Percentiles rank a stretch among this genome's conserved stretches.
phyloP scores from a whole-genome alignment of 108 stramenopile genomes.

The Hondaea fermentalgiana region DNA sequence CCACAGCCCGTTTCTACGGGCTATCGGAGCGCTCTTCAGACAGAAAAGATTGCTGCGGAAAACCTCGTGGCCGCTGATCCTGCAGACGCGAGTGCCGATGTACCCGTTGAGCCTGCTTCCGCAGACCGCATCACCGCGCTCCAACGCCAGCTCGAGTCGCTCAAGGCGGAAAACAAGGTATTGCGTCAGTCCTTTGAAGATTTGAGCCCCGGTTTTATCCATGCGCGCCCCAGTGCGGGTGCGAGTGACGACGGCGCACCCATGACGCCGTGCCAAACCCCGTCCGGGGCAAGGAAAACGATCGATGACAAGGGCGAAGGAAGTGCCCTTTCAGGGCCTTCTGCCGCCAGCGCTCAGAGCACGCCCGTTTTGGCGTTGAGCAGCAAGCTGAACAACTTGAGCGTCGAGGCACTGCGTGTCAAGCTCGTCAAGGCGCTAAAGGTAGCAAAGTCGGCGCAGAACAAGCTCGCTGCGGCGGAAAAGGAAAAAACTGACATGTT shows the following conservation, averaged over 20 bases:
- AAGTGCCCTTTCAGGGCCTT: too few relatives aligned
- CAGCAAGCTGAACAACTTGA: background rate
- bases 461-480: background rate
- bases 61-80: background rate
- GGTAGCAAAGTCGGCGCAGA: background rate
- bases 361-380: background rate
- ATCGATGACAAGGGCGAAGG: too few relatives aligned
- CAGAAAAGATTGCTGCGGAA: background rate
- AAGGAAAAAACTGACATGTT: background rate
- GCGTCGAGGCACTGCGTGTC: background rate
- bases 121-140: background rate
- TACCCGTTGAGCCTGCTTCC: background rate
- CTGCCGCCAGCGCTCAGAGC: too few relatives aligned
- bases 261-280: background rate
- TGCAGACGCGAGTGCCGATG: background rate
- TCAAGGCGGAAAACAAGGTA: background rate
- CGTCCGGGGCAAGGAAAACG: too few relatives aligned
- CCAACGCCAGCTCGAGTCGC: background rate
- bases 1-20: background rate
- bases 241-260: background rate
- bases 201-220: background rate
- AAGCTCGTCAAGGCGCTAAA: conserved; percentile 3
- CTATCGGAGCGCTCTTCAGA: background rate
- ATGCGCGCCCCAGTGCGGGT: background rate
- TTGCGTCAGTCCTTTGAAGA: background rate